Percentiles rank a stretch among this genome's conserved stretches.
Conservation (phyloP, 768 basidiomycete genomes). For the Crepidotus variabilis region DNA sequence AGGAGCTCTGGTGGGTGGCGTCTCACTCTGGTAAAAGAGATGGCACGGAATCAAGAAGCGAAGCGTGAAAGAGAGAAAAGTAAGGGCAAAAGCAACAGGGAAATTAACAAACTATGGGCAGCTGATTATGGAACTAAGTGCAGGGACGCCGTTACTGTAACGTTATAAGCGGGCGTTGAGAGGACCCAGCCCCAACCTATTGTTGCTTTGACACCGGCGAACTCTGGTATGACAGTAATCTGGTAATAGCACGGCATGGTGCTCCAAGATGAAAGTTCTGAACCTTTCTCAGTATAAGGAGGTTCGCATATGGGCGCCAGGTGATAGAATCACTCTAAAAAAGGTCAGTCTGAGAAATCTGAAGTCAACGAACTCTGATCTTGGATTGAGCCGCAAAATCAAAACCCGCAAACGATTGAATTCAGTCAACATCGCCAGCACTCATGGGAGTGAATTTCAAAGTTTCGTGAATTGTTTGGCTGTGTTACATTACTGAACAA, state of each 20-base stretch:
- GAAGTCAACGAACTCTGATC: not conserved
- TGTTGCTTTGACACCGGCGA: not conserved
- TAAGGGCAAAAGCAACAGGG: not conserved
- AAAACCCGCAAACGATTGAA: not conserved
- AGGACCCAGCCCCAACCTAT: not conserved
- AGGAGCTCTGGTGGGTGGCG: not conserved
- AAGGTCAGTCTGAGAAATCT: not conserved
- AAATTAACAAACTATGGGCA: not conserved
- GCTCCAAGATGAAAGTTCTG: not conserved
- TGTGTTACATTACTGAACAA: not conserved
- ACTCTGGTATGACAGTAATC: not conserved
- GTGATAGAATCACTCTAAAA: not conserved
- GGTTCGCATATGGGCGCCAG: not conserved
- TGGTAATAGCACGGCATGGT: not conserved
- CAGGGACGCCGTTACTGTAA: not conserved
- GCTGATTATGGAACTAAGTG: not conserved
- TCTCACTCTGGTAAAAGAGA: not conserved
- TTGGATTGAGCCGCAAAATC: not conserved
- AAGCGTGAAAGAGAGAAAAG: not conserved
- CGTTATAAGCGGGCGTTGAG: not conserved
- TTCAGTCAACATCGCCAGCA: not conserved
- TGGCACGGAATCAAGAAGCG: not conserved
- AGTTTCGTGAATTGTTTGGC: conserved; percentile 1
- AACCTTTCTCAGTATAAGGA: not conserved
- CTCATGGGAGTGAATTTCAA: not conserved